Evolutionary conservation across 2,329 filamentous ascomycete species (phyloP), one percentile per base, ranked within the genome.

Genomic region (Botrytis elliptica): DNA sequence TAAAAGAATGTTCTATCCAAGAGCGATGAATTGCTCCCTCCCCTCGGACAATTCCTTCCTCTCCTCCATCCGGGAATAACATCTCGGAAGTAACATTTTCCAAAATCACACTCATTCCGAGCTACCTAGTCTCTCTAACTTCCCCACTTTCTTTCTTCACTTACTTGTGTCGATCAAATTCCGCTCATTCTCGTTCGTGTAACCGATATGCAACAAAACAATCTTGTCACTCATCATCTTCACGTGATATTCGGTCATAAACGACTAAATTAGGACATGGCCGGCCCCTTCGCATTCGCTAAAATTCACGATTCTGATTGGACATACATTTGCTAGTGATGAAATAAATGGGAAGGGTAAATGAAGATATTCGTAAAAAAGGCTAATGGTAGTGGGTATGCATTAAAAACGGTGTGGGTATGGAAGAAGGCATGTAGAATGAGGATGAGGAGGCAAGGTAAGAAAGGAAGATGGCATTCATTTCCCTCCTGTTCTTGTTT

Each of bases 241-340:
- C 57, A 60, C 57, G 57, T 60, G 57, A 60, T 60, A 12, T 57
- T 57, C n/a, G n/a, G n/a, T 29, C 52, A 57, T 57, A 57, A 18
- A 57, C 52, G n/a, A 57, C 52, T 57, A 57, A 57, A 29, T 57
- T 57, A 29, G n/a, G 14, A 29, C 22, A 16, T 25, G 7, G 25
- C 49, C 16, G 36, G 29, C 18, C 20, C 22, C n/a, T 57, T 68
- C 66, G 66, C 66, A 68, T 68, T 68, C 66, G 66, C 66, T 68
- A 68, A 68, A 25, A 10, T 40, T 16, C 25, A 20, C n/a, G n/a
- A 29, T 29, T 29, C 3, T 57, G 52, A 57, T 57, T 57, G 52
- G 52, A 29, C 25, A 57, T 57, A 9, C 16, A 29, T 29, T 57
- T 57, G 52, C 52, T 29, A 57, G 52, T 57, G 14, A 44, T 12